Evolutionary conservation across 2,329 filamentous ascomycete genomes (phyloP), one percentile per base, ranked within the genome.

Genomic region (Neocucurbitaria cava): DNA sequence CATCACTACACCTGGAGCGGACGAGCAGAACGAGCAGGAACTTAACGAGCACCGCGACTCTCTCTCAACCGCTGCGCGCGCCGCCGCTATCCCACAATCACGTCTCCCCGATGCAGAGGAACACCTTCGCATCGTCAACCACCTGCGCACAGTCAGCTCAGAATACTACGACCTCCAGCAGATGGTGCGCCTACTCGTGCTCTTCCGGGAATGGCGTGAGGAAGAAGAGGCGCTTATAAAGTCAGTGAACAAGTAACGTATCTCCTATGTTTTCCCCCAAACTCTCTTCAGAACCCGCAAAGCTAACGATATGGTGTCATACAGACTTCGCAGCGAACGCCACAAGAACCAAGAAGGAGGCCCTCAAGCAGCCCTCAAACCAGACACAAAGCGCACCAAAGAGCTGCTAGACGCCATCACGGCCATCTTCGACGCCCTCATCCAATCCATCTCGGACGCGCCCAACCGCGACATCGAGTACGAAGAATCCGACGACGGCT

Each of bases 401-500:
- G 66, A 74, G 13, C 66, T 78, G 9, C 75, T 80, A 44, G 73
- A 75, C 11, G 64, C 65, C n/a, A 74, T 80, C 26, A 64, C 72
- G 17, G 59, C 69, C n/a, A 64, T 71, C 8, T 76, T 81, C 60
- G 66, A 72, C 21, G 55, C 66, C 15, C 68, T 72, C 11, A 72
- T 82, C 47, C 44, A 56, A 3, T 45, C 54, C 5, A 61, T 71
- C n/a, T 54, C 61, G n/a, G 44, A 54, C 2, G 43, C 52, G 9
- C 33, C 44, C 31, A 15, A 44, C 6, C 39, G 41, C 10, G 36
- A 28, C 17, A 24, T 21, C 20, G 38, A n/a, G n/a, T n/a, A n/a
- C n/a, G n/a, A n/a, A 23, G 41, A 46, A 23, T 83, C 85, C 54
- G 72, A 80, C 15, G 86, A 90, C 49, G 83, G 92, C 43, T 77